These are phyloP conservation scores for Clonostachys rosea DNA, from an alignment of 2,329 filamentous ascomycete genomes.

Conservation along the genomic window DNA sequence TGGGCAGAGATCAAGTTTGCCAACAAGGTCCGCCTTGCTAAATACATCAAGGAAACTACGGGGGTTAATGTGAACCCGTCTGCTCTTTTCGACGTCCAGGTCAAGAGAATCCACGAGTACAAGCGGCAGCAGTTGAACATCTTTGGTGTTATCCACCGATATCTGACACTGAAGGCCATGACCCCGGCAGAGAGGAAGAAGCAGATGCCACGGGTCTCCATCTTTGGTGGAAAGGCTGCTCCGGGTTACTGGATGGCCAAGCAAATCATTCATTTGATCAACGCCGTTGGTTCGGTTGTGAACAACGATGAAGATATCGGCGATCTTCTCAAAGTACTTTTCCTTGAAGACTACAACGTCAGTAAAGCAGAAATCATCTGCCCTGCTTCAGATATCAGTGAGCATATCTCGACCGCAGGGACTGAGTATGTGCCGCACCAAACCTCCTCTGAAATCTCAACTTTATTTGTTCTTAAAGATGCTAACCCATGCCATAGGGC, in stretches of 20 bases:
- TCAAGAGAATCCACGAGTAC: conserved; percentile 99
- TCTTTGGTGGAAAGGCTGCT: conserved; percentile 96
- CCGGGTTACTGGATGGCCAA: conserved; percentile 99
- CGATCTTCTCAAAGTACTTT: conserved; percentile 93
- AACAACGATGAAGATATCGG: conserved; percentile 92
- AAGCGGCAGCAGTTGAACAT: conserved; percentile 99
- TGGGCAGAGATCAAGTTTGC: conserved; percentile 96
- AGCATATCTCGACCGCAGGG: conserved; percentile 97
- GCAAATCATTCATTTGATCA: conserved; percentile 95
- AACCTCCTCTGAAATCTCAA: not conserved
- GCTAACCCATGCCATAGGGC: conserved; percentile 32
- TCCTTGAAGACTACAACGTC: conserved; percentile 97
- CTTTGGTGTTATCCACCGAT: conserved; percentile 94
- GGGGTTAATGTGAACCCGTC: conserved; percentile 81
- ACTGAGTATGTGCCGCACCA: conserved; percentile 60
- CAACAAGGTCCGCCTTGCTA: conserved; percentile 90
- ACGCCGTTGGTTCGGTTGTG: conserved; percentile 82
- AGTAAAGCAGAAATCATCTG: conserved; percentile 98
- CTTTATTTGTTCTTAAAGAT: not conserved
- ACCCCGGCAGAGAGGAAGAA: conserved; percentile 81
- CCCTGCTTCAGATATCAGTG: conserved; percentile 92
- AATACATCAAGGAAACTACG: conserved; percentile 81
- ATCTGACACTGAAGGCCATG: conserved; percentile 84
- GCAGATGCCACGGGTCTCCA: conserved; percentile 80
- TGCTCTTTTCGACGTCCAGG: conserved; percentile 91